phyloP scores from a whole-genome alignment of 495 filamentous ascomycete species.

The Podospora appendiculata region DNA sequence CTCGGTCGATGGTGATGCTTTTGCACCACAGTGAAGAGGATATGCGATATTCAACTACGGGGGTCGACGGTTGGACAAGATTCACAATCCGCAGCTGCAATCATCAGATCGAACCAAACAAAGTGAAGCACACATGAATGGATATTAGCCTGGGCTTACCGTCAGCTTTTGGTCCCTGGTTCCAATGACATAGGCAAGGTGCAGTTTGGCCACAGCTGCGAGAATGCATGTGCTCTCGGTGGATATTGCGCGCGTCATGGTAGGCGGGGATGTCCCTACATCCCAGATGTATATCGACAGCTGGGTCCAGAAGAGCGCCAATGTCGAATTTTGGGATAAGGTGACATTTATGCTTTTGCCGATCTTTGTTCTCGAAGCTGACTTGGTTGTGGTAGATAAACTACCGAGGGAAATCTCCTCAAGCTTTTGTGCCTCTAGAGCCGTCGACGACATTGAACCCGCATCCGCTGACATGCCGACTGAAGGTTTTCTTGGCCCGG shows the following conservation, averaged over 20 bases:
- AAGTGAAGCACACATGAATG: neutral
- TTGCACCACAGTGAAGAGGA: slow-evolving; percentile 27
- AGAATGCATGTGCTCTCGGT: slow-evolving; percentile 30
- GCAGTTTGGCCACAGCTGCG: slow-evolving; percentile 21
- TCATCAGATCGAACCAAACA: neutral
- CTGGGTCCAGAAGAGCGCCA: slow-evolving; percentile 31
- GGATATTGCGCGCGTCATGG: slow-evolving; percentile 14
- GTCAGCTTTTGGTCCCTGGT: slow-evolving; percentile 29
- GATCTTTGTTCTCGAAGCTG: slow-evolving; percentile 12
- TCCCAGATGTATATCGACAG: slow-evolving; percentile 29
- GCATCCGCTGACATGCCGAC: slow-evolving; percentile 13
- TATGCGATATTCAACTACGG: slow-evolving; percentile 27
- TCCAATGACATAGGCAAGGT: slow-evolving; percentile 28
- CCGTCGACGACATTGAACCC: slow-evolving; percentile 23
- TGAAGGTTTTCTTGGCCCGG: slow-evolving; percentile 15
- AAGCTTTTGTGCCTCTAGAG: slow-evolving; percentile 21
- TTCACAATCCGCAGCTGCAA: slow-evolving; percentile 27
- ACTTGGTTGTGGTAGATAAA: slow-evolving; percentile 11
- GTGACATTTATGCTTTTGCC: slow-evolving; percentile 23
- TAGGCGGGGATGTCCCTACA: slow-evolving; percentile 20
- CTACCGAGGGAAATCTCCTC: slow-evolving; percentile 23
- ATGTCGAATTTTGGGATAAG: slow-evolving; percentile 27
- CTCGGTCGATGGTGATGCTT: slow-evolving; percentile 24
- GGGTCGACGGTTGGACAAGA: slow-evolving; percentile 13
- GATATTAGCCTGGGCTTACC: slow-evolving; percentile 9